Percentiles rank a stretch among this genome's conserved stretches.
These are phyloP conservation scores for Penicillium lagena DNA, from an alignment of 495 filamentous ascomycete species.

Conservation along the genomic window DNA sequence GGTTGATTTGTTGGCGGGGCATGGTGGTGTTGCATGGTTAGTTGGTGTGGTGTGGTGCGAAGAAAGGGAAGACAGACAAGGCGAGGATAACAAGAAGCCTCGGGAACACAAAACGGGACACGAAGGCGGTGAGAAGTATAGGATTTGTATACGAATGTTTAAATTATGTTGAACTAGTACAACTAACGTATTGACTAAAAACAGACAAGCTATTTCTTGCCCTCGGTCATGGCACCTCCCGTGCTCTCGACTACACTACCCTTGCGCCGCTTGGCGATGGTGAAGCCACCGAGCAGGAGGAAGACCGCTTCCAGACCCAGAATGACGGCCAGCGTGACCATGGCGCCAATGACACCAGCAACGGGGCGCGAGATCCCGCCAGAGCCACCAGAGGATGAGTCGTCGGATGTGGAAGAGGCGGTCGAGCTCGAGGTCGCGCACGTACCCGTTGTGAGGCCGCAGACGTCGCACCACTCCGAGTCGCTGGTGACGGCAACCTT, in stretches of 20 bases:
- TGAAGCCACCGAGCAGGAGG: conserved; percentile 31
- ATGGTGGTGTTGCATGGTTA: conserved; percentile 1
- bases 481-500: conserved; percentile 31
- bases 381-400: conserved; percentile 7
- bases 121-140: conserved; percentile 11
- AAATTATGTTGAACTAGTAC: no score
- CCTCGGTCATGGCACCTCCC: conserved; percentile 3
- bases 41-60: not conserved
- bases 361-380: conserved; percentile 35
- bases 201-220: conserved; percentile 6
- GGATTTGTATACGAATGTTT: no score
- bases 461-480: conserved; percentile 38
- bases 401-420: conserved; percentile 3
- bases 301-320: conserved; percentile 41
- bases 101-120: not conserved
- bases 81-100: not conserved
- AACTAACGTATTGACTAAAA: not conserved
- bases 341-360: conserved; percentile 56
- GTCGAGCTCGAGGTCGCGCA: conserved; percentile 13
- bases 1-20: conserved; percentile 24
- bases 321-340: conserved; percentile 53
- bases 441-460: conserved; percentile 34
- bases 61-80: not conserved
- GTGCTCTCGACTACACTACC: conserved; percentile 1
- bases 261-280: conserved; percentile 17